A percentile compares a stretch with the other conserved stretches of the same genome.
Evolutionary conservation across 257 asterid species (phyloP).

Genomic region (Scutellaria galericulata): DNA sequence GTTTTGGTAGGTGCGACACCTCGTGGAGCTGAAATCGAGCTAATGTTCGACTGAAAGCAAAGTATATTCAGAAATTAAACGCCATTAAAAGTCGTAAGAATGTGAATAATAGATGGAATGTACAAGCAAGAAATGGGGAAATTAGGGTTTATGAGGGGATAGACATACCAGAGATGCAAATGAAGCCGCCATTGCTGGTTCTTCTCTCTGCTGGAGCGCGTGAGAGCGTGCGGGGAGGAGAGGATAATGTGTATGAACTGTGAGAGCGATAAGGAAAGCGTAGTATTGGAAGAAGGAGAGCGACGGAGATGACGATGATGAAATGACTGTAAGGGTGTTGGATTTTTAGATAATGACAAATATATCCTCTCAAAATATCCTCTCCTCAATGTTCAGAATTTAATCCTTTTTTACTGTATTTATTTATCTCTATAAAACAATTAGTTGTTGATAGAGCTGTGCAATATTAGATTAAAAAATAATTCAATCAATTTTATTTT

Average conservation of each 20-base stretch:
- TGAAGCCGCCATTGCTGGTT: constrained; percentile 63
- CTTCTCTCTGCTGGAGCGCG: not conserved
- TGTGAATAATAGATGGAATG: constrained; percentile 15
- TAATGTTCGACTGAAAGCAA: constrained; percentile 58
- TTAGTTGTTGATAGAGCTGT: too few relatives aligned
- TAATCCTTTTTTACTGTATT: too few relatives aligned
- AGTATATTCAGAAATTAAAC: not conserved
- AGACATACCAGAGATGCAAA: constrained; percentile 55
- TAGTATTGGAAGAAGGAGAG: constrained; percentile 11
- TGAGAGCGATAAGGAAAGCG: constrained; percentile 27
- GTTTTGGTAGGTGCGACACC: constrained; percentile 34
- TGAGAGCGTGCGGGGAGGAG: not conserved
- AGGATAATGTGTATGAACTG: not conserved
- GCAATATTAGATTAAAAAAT: too few relatives aligned
- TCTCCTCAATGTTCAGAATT: not conserved
- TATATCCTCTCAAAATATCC: constrained; percentile 36
- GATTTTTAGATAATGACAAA: constrained; percentile 42
- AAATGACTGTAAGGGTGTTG: constrained; percentile 41
- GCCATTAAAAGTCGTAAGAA: not conserved
- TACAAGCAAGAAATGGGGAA: not conserved
- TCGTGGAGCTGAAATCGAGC: constrained; percentile 61
- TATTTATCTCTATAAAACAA: too few relatives aligned
- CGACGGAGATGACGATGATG: constrained; percentile 58
- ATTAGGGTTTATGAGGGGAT: constrained; percentile 34
- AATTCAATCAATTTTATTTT: too few relatives aligned